Evolutionary conservation across 345 rosid genomes (phyloP), one percentile per base, ranked within the genome.

Genomic region (Combretum micranthum): DNA sequence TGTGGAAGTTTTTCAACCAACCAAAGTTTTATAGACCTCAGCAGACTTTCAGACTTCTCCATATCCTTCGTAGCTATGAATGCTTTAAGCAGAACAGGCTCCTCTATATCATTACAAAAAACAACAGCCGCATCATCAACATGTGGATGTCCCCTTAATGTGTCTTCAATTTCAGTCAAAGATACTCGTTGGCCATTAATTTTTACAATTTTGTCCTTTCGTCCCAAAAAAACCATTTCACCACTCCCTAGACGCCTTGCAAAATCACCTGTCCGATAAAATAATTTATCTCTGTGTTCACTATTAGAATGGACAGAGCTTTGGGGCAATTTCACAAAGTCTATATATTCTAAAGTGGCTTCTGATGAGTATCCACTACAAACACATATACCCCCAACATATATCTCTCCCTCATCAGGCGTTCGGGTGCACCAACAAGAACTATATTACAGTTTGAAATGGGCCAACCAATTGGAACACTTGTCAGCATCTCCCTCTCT

Each of bases 391-490:
- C 96, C 99, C 50, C 91, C 65, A 46, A 87, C 86, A 74, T 64
- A 69, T 57, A 93, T 85, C 74, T 86, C 97, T 70, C 97, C 97
- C 20, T 75, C 68, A 67, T 64, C 55, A 39, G 83, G 53, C 59
- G 60, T 49, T 66, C 70, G 43, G 47, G 53, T 53, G 78, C 94
- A 70, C 80, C 76, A 62, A 77, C 49, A 55, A 89, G 84, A 51
- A 75, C 69, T 32, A 85, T 66, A 52, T 77, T 65, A 70, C 96
- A 93, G 48, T 86, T 82, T 48, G 89, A 69, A 55, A 93, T 84
- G 42, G 94, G 94, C 63, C 75, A 59, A 57, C 99, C 99, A 77
- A 93, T 85, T 12, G 99, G 99, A 64, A 93, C 97, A 73, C 80
- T 84, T 64, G 72, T 52, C 67, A 89, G 65, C 23, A 65, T 62